phyloP scores from a whole-genome alignment of 1,284 basidiomycete species.

The Microbotryum intermedium region DNA sequence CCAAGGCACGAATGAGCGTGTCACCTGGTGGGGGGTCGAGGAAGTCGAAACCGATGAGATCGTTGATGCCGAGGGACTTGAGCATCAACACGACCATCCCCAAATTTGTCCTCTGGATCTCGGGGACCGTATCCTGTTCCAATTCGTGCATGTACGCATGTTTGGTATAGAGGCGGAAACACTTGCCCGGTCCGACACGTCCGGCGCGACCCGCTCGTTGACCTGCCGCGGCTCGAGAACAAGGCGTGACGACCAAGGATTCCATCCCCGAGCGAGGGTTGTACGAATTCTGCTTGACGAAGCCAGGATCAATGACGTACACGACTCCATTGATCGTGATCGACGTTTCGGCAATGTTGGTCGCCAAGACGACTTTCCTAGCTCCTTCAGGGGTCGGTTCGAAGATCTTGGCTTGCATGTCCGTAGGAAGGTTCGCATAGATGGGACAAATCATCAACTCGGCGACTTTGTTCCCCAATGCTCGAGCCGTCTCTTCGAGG shows the following conservation, averaged over 20 bases:
- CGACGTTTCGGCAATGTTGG: constrained; percentile 96
- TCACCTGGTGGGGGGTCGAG: constrained; percentile 73
- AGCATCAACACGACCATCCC: constrained; percentile 52
- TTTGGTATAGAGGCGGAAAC: constrained; percentile 72
- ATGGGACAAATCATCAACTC: constrained; percentile 95
- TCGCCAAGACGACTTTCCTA: constrained; percentile 57
- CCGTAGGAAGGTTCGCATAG: constrained; percentile 93
- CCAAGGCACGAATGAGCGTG: constrained; percentile 91
- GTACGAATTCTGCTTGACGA: constrained; percentile 95
- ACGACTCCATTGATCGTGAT: constrained; percentile 79
- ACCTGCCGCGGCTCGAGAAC: constrained; percentile 92
- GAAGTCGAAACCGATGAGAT: constrained; percentile 55
- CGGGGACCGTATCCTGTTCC: constrained; percentile 53
- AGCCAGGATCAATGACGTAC: constrained; percentile 95
- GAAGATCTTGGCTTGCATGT: constrained; percentile 99
- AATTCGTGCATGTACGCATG: constrained; percentile 56
- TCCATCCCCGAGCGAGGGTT: constrained; percentile 96
- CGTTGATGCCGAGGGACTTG: constrained; percentile 55
- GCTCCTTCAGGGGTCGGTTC: constrained; percentile 96
- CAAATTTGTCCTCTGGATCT: constrained; percentile 49
- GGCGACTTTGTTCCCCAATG: constrained; percentile 88
- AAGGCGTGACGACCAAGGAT: constrained; percentile 84
- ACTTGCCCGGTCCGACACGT: constrained; percentile 95
- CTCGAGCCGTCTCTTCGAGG: constrained; percentile 85
- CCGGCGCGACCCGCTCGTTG: constrained; percentile 95